Conservation (phyloP, 495 filamentous ascomycete genomes). For the Xylaria telfairii region DNA sequence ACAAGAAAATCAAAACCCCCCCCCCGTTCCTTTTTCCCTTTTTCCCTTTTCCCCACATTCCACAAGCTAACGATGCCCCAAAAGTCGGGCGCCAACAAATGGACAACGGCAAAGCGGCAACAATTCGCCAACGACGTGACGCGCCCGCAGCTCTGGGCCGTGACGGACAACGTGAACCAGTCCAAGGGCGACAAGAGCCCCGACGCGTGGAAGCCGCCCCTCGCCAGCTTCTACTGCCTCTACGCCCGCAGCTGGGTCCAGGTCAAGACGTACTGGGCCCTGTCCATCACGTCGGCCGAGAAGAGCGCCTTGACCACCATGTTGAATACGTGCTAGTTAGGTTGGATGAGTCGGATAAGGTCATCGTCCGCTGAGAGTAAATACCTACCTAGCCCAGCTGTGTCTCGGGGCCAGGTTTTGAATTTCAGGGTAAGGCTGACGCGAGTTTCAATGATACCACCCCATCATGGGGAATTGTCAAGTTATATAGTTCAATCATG, state of each 20-base stretch:
- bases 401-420: no score
- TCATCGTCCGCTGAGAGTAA: background rate
- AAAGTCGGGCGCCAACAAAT: slow-evolving; percentile 58
- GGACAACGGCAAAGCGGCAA: slow-evolving; percentile 68
- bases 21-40: no score
- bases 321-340: slow-evolving; percentile 65
- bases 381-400: no score
- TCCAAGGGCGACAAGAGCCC: slow-evolving; percentile 71
- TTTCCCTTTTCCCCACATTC: no score
- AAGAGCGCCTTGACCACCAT: slow-evolving; percentile 68
- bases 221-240: slow-evolving; percentile 72
- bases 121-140: slow-evolving; percentile 75
- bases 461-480: background rate
- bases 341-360: background rate
- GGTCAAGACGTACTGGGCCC: slow-evolving; percentile 67
- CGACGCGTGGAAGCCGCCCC: slow-evolving; percentile 75
- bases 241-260: slow-evolving; percentile 75
- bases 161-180: slow-evolving; percentile 77
- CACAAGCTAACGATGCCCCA: no score
- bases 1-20: no score
- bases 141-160: slow-evolving; percentile 73
- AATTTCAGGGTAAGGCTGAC: background rate
- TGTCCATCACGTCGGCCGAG: slow-evolving; percentile 66
- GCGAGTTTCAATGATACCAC: background rate
- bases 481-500: background rate